These are phyloP conservation scores for Vicia villosa DNA, from an alignment of 306 rosid genomes.

Conservation along the genomic window DNA sequence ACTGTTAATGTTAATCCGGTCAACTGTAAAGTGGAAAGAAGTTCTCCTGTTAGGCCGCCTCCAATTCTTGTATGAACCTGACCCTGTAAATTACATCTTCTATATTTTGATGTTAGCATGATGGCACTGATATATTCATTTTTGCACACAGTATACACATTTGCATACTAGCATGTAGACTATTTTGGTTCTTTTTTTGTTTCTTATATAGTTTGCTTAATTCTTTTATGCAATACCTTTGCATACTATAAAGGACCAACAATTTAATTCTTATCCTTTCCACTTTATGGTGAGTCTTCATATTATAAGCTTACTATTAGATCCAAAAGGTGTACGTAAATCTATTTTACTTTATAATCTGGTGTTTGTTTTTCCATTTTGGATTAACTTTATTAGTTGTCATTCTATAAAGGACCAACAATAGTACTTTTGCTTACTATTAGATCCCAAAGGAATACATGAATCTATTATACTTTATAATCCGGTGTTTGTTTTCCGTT, in stretches of 20 bases:
- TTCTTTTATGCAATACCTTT: slow-evolving; percentile 16
- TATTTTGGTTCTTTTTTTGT: slow-evolving; percentile 11
- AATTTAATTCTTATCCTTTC: slow-evolving; percentile 5
- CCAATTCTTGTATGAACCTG: slow-evolving; percentile 64
- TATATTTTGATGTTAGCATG: slow-evolving; percentile 21
- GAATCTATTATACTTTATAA: no score
- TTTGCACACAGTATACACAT: not conserved
- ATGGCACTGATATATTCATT: slow-evolving; percentile 15
- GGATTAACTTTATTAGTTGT: slow-evolving; percentile 7
- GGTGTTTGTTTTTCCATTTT: slow-evolving; percentile 9
- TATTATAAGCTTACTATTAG: slow-evolving; percentile 20
- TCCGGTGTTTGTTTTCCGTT: no score
- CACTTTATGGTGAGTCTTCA: slow-evolving; percentile 29
- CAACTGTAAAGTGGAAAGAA: slow-evolving; percentile 78
- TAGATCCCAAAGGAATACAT: no score
- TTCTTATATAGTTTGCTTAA: slow-evolving; percentile 14
- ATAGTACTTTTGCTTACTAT: no score
- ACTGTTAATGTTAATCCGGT: slow-evolving; percentile 51
- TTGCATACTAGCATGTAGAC: not conserved
- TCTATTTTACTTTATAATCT: slow-evolving; percentile 8
- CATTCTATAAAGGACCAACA: no score
- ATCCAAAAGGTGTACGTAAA: slow-evolving; percentile 28
- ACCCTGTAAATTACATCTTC: slow-evolving; percentile 15
- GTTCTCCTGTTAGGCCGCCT: slow-evolving; percentile 79
- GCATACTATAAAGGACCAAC: slow-evolving; percentile 11